A percentile compares a stretch with the other conserved stretches of the same genome.
phyloP scores from a whole-genome alignment of 768 basidiomycete species.

The Lactarius trivialis region DNA sequence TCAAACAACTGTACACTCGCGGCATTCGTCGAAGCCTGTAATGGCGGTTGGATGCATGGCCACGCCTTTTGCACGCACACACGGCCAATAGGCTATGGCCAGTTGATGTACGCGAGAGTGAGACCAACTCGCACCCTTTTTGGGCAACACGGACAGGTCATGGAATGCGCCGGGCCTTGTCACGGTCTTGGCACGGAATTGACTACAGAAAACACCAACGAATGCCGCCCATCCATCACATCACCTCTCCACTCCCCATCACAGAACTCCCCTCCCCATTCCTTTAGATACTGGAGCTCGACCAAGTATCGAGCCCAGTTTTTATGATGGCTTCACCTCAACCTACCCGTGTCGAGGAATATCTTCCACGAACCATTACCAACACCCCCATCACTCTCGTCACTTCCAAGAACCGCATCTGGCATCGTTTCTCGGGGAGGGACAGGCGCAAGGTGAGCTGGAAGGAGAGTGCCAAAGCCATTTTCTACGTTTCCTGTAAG shows the following conservation, averaged over 20 bases:
- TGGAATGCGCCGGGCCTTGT: too few relatives aligned
- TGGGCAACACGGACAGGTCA: not conserved
- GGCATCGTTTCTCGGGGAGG: constrained; percentile 18
- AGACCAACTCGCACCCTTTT: not conserved
- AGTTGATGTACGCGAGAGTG: too few relatives aligned
- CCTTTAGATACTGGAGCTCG: not conserved
- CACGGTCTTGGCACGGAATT: not conserved
- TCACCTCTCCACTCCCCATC: not conserved
- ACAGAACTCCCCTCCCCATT: not conserved
- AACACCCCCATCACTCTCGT: not conserved
- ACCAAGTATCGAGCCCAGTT: too few relatives aligned
- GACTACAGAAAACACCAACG: not conserved
- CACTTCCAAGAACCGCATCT: constrained; percentile 1
- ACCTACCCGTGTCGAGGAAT: not conserved
- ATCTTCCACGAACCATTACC: not conserved
- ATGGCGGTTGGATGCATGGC: too few relatives aligned
- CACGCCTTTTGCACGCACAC: not conserved
- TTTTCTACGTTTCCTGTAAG: constrained; percentile 17
- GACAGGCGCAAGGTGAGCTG: constrained; percentile 11
- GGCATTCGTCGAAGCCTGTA: too few relatives aligned
- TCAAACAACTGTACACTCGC: not conserved
- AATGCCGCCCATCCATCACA: not conserved
- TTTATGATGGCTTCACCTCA: not conserved
- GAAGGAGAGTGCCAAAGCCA: constrained; percentile 11
- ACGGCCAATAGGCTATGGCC: too few relatives aligned